Conservation (phyloP, 176 grass and related monocot genomes). For the Miscanthus lutarioriparius region DNA sequence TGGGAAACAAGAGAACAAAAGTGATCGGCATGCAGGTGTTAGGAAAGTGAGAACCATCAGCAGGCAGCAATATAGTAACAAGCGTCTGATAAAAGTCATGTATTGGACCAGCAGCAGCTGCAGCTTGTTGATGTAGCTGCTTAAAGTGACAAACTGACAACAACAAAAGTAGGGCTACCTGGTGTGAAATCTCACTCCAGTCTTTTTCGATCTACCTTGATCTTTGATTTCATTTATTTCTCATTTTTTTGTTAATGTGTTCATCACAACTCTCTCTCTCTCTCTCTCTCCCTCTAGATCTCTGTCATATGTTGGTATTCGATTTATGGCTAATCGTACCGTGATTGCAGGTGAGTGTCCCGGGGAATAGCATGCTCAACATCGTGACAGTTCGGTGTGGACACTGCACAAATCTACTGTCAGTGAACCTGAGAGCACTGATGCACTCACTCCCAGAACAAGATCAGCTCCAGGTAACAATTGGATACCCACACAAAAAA, state of each 20-base stretch:
- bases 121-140: conserved; percentile 32
- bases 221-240: conserved; percentile 21
- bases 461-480: conserved; percentile 53
- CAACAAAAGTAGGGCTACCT: conserved; percentile 40
- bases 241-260: not conserved
- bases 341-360: conserved; percentile 56
- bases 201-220: conserved; percentile 50
- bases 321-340: not conserved
- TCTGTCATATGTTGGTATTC: not conserved
- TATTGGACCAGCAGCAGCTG: conserved; percentile 33
- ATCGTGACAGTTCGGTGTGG: conserved; percentile 64
- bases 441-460: conserved; percentile 44
- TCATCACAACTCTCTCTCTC: not conserved
- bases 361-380: conserved; percentile 56
- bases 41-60: conserved; percentile 36
- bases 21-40: conserved; percentile 38
- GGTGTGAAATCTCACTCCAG: conserved; percentile 38
- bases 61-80: conserved; percentile 1
- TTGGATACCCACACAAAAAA: not conserved
- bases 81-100: conserved; percentile 50
- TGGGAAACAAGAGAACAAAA: conserved; percentile 36
- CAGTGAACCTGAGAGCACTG: conserved; percentile 46
- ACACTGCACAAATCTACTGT: conserved; percentile 61
- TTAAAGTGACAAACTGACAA: conserved; percentile 40
- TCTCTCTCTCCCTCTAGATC: not conserved